Evolutionary conservation across 2,329 filamentous ascomycete genomes (phyloP).

Genomic region (Aspergillus phoenicis): DNA sequence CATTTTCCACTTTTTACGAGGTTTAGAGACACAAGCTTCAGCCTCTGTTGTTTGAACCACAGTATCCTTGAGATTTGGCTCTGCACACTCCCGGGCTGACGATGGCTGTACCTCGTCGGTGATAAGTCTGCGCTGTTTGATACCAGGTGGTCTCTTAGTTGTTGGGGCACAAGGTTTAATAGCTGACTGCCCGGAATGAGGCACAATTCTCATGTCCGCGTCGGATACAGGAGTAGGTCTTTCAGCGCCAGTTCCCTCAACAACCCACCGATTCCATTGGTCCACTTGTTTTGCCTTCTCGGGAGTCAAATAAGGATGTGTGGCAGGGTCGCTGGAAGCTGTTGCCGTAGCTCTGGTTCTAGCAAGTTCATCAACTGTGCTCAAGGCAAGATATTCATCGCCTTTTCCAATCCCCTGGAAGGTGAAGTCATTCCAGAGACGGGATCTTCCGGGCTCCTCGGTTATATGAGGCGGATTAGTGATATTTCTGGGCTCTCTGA

Average conservation of each 20-base stretch:
- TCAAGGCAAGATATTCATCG: conserved; percentile 23
- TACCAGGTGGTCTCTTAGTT: conserved; percentile 20
- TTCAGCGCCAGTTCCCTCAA: conserved; percentile 26
- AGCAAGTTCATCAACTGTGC: conserved; percentile 18
- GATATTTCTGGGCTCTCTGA: conserved; percentile 22
- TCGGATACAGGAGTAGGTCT: background rate
- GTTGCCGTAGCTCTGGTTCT: conserved; percentile 3
- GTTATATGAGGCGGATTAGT: conserved; percentile 21
- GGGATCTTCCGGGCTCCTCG: conserved; percentile 27
- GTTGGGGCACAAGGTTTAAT: background rate
- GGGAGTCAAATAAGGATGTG: conserved; percentile 28
- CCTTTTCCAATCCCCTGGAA: conserved; percentile 36
- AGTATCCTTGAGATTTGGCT: background rate
- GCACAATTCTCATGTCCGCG: background rate
- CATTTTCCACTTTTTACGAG: conserved; percentile 25
- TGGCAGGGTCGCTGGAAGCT: conserved; percentile 7
- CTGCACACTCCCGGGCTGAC: background rate
- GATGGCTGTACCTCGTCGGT: background rate
- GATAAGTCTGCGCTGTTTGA: conserved; percentile 23
- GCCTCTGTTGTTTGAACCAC: background rate
- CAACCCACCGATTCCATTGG: conserved; percentile 36
- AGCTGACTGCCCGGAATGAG: background rate
- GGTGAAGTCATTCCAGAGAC: conserved; percentile 35
- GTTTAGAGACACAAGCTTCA: conserved; percentile 6
- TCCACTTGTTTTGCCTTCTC: conserved; percentile 35